phyloP scores from a whole-genome alignment of 345 rosid species.

The Eucalyptus melliodora region DNA sequence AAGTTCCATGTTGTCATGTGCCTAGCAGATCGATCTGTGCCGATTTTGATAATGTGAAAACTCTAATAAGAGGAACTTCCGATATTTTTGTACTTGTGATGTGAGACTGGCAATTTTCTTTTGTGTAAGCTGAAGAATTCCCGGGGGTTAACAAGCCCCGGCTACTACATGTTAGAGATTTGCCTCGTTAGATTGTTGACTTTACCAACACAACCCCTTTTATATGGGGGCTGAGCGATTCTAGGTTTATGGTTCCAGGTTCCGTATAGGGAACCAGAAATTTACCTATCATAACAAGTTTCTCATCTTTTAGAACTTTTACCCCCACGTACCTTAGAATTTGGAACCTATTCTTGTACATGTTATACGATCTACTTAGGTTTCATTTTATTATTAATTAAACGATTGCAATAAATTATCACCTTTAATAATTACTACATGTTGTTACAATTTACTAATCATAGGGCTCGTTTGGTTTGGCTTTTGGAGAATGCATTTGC shows the following conservation, averaged over 20 bases:
- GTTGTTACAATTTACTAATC: too few species aligned
- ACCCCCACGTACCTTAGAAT: fast-evolving
- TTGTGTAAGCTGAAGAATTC: not conserved
- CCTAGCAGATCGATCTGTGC: not conserved
- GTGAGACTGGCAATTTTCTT: not conserved
- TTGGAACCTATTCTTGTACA: too few species aligned
- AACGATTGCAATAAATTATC: too few species aligned
- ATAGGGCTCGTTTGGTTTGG: fast-evolving
- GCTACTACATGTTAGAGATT: not conserved
- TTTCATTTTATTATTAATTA: too few species aligned
- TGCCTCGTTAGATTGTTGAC: not conserved
- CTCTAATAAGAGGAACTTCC: not conserved
- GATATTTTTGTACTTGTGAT: not conserved
- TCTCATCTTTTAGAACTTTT: too few species aligned
- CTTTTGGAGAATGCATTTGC: too few species aligned
- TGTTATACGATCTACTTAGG: too few species aligned
- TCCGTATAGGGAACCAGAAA: too few species aligned
- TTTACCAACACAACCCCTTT: not conserved
- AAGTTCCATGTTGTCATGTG: not conserved
- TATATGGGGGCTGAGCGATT: too few species aligned
- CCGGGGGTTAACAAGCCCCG: not conserved
- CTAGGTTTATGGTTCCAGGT: too few species aligned
- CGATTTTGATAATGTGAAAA: not conserved
- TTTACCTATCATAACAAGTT: too few species aligned
- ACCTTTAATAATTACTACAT: too few species aligned